A percentile compares a stretch with the other conserved stretches of the same genome.
Evolutionary conservation across 495 filamentous ascomycete species (phyloP).

Genomic region (Rostrohypoxylon terebratum): DNA sequence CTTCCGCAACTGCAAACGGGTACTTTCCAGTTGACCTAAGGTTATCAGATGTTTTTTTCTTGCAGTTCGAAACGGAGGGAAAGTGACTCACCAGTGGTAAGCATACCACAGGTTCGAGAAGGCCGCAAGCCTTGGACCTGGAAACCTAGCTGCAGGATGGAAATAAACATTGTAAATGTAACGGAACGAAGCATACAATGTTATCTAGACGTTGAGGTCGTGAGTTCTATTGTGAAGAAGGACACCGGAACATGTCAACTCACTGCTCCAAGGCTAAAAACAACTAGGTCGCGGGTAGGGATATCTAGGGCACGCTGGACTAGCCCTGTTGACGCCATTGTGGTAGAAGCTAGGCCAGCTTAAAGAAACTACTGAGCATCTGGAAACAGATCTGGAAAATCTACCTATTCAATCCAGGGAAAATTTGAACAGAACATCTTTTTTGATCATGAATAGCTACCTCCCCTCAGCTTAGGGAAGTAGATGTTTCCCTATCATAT

Average conservation of each 20-base stretch:
- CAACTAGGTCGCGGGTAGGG: not conserved
- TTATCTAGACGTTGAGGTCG: not conserved
- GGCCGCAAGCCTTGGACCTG: slow-evolving; percentile 54
- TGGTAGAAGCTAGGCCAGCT: not conserved
- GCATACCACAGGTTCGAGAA: slow-evolving; percentile 39
- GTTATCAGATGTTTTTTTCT: not conserved
- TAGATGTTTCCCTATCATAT: not conserved
- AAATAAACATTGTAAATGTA: slow-evolving; percentile 57
- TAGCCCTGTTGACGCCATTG: not conserved
- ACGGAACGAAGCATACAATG: not conserved
- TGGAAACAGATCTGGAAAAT: not conserved
- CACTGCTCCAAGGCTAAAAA: not conserved
- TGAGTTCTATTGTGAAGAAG: not conserved
- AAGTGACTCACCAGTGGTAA: slow-evolving; percentile 38
- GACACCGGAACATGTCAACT: not conserved
- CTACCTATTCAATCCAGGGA: not conserved
- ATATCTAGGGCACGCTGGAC: not conserved
- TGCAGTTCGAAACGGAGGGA: not conserved
- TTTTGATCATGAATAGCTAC: not conserved
- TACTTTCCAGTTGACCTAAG: slow-evolving; percentile 38
- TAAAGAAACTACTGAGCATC: not conserved
- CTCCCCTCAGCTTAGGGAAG: not conserved
- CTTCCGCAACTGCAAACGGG: slow-evolving; percentile 31
- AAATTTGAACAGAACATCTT: not conserved
- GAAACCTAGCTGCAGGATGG: slow-evolving; percentile 60